phyloP scores from a whole-genome alignment of 495 filamentous ascomycete genomes.

The Oleoguttula mirabilis region DNA sequence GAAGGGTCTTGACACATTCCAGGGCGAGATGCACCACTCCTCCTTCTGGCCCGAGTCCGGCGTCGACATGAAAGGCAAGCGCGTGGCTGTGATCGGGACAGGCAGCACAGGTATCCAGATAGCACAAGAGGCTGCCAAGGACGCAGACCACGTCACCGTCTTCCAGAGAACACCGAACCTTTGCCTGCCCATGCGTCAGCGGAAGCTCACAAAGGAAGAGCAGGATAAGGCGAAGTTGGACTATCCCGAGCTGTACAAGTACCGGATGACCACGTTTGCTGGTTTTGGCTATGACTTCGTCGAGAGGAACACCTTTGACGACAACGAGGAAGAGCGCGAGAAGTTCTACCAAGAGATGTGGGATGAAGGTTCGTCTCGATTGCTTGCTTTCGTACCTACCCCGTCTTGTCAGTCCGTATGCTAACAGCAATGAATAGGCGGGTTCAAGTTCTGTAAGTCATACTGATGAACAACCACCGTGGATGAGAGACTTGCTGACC shows the following conservation, averaged over 20 bases:
- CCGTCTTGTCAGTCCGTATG: neutral
- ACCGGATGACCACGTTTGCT: conserved; percentile 29
- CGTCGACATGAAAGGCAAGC: conserved; percentile 39
- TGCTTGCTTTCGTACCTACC: conserved; percentile 34
- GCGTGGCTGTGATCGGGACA: conserved; percentile 44
- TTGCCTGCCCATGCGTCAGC: conserved; percentile 3
- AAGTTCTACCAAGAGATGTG: conserved; percentile 37
- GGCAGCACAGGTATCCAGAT: conserved; percentile 46
- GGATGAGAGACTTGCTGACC: no score
- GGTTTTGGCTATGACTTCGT: conserved; percentile 36
- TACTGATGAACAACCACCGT: conserved; percentile 26
- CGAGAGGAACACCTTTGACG: conserved; percentile 35
- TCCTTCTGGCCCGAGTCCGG: conserved; percentile 42
- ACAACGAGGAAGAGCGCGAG: conserved; percentile 35
- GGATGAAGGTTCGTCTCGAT: conserved; percentile 40
- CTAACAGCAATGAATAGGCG: conserved; percentile 6
- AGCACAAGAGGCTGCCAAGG: conserved; percentile 18
- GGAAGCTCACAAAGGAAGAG: conserved; percentile 15
- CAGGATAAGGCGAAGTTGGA: conserved; percentile 9
- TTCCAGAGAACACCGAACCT: conserved; percentile 41
- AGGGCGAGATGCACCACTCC: conserved; percentile 38
- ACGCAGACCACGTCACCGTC: conserved; percentile 33
- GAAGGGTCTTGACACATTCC: conserved; percentile 30
- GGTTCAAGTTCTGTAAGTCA: conserved; percentile 39
- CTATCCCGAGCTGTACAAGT: conserved; percentile 12